These are phyloP conservation scores for Rhizopus sp. DNA, from an alignment of 371 early-diverging fungal species.

Conservation along the genomic window DNA sequence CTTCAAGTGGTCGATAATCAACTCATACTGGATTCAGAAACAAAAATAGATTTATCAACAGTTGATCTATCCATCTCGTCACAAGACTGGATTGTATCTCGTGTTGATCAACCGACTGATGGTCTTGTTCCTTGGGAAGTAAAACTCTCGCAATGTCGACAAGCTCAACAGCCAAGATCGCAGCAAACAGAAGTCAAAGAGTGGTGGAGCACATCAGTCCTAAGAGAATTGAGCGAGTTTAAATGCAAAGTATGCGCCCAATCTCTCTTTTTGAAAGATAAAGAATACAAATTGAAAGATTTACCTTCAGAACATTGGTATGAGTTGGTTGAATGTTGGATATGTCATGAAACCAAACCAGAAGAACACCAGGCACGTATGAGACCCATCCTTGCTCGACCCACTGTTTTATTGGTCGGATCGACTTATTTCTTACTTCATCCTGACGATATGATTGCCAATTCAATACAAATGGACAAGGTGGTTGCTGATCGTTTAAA, in stretches of 20 bases:
- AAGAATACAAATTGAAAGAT: conserved; percentile 44
- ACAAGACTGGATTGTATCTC: conserved; percentile 13
- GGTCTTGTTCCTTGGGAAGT: conserved; percentile 24
- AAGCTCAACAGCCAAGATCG: conserved; percentile 3
- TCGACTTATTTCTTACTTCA: conserved; percentile 64
- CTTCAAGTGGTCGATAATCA: conserved; percentile 26
- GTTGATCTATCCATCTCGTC: conserved; percentile 23
- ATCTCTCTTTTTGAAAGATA: conserved; percentile 3
- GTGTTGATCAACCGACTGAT: background rate
- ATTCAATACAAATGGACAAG: conserved; percentile 22
- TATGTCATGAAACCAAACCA: conserved; percentile 87
- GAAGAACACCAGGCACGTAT: conserved; percentile 47
- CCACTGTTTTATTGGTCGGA: conserved; percentile 57
- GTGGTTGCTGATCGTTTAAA: conserved; percentile 37
- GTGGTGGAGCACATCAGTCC: conserved; percentile 33
- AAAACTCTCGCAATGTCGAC: conserved; percentile 18
- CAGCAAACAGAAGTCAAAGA: conserved; percentile 25
- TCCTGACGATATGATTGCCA: conserved; percentile 27
- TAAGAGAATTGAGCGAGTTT: conserved; percentile 9
- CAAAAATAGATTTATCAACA: conserved; percentile 23
- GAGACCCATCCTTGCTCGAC: conserved; percentile 51
- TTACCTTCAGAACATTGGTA: conserved; percentile 93
- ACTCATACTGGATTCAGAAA: conserved; percentile 2
- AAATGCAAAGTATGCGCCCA: conserved; percentile 29
- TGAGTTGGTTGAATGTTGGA: conserved; percentile 94